Evolutionary conservation across 805 yeast species (phyloP).

Genomic region (Saturnispora dispora): DNA sequence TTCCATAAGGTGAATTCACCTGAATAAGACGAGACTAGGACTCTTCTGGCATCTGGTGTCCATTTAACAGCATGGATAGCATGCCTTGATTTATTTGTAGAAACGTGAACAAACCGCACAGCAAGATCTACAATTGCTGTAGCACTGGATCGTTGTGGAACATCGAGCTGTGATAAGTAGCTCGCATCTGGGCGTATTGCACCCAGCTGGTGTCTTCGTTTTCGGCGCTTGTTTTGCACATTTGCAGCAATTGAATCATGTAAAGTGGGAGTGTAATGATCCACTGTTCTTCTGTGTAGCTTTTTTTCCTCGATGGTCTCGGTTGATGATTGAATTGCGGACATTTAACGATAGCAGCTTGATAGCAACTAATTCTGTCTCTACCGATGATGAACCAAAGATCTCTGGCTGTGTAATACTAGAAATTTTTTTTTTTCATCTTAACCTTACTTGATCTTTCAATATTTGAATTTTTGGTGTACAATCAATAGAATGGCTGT

Average conservation of each 20-base stretch:
- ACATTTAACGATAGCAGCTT: background rate
- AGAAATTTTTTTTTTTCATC: background rate
- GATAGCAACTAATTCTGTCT: background rate
- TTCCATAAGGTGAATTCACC: slow-evolving; percentile 98
- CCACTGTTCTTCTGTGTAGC: slow-evolving; percentile 57
- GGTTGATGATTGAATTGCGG: slow-evolving; percentile 5
- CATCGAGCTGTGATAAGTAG: slow-evolving; percentile 52
- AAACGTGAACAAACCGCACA: slow-evolving; percentile 80
- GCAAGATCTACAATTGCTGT: slow-evolving; percentile 52
- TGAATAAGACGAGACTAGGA: slow-evolving; percentile 80
- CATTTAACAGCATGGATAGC: slow-evolving; percentile 84
- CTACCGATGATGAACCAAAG: background rate
- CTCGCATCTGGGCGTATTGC: slow-evolving; percentile 60
- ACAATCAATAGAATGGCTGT: background rate
- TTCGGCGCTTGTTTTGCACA: slow-evolving; percentile 32
- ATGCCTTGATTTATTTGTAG: slow-evolving; percentile 86
- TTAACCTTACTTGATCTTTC: background rate
- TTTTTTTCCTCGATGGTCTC: slow-evolving; percentile 10
- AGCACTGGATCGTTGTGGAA: slow-evolving; percentile 42
- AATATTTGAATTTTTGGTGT: background rate
- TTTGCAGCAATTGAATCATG: slow-evolving; percentile 46
- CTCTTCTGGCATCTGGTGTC: slow-evolving; percentile 94
- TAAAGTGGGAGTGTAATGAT: slow-evolving; percentile 68
- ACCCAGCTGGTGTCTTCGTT: slow-evolving; percentile 33
- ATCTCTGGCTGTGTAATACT: background rate